Conservation (phyloP, 495 filamentous ascomycete genomes). For the Neurospora sp. region DNA sequence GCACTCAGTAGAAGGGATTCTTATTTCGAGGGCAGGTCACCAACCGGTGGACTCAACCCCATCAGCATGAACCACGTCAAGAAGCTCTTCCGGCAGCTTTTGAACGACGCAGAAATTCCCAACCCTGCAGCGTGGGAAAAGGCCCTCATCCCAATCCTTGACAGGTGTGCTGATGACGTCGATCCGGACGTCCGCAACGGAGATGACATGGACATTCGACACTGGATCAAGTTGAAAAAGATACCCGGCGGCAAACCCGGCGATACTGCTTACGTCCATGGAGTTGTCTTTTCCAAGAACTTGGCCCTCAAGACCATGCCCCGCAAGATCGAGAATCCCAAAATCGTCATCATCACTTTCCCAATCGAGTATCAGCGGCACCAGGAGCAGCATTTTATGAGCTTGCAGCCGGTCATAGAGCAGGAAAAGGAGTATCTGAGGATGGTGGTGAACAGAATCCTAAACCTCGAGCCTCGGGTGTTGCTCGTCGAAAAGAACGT, state of each 20-base stretch:
- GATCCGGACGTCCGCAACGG: constrained; percentile 81
- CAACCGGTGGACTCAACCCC: constrained; percentile 71
- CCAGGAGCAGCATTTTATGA: constrained; percentile 92
- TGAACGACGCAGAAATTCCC: constrained; percentile 65
- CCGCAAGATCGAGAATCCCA: constrained; percentile 69
- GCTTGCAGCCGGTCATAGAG: constrained; percentile 89
- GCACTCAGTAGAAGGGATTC: constrained; percentile 74
- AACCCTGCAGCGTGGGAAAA: constrained; percentile 76
- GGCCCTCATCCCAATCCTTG: constrained; percentile 79
- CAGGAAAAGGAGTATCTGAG: constrained; percentile 92
- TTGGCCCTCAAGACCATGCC: constrained; percentile 93
- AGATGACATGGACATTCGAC: constrained; percentile 96
- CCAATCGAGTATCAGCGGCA: constrained; percentile 93
- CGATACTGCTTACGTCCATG: constrained; percentile 90
- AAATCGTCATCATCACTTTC: constrained; percentile 89
- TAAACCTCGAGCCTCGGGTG: constrained; percentile 70
- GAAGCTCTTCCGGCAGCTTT: constrained; percentile 70
- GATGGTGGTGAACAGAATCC: constrained; percentile 88
- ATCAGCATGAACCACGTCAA: constrained; percentile 83
- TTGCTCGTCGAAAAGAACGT: constrained; percentile 85
- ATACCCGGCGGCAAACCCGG: constrained; percentile 81
- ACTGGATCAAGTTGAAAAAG: constrained; percentile 96
- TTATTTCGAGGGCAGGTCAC: constrained; percentile 64
- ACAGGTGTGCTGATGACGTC: constrained; percentile 89
- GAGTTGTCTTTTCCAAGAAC: constrained; percentile 95